phyloP scores from a whole-genome alignment of 495 filamentous ascomycete species.

The Lophium mytilinum region DNA sequence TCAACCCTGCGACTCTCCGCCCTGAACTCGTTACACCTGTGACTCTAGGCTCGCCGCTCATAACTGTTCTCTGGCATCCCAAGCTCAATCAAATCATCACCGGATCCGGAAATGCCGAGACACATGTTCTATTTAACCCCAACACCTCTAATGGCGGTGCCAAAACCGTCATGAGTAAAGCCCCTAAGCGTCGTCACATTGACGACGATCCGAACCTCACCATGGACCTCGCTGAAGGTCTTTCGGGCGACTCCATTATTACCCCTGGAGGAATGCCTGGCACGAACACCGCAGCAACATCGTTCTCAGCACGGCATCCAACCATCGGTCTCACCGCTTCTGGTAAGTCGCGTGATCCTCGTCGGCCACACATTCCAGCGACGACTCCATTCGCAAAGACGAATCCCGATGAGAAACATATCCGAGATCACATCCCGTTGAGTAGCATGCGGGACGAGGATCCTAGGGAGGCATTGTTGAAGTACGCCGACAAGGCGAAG shows the following conservation, averaged over 20 bases:
- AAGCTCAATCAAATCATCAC: constrained; percentile 95
- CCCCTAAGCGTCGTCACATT: constrained; percentile 87
- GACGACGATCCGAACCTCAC: constrained; percentile 85
- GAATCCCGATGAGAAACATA: constrained; percentile 83
- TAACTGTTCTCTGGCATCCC: constrained; percentile 82
- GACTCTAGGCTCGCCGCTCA: constrained; percentile 71
- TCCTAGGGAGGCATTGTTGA: constrained; percentile 84
- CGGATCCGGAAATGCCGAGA: constrained; percentile 81
- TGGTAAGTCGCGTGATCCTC: constrained; percentile 69
- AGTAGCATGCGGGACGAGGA: constrained; percentile 97
- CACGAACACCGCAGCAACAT: constrained; percentile 40
- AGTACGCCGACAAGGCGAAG: constrained; percentile 90
- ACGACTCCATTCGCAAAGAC: constrained; percentile 86
- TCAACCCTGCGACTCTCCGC: constrained; percentile 82
- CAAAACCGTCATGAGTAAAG: constrained; percentile 82
- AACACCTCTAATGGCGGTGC: constrained; percentile 71
- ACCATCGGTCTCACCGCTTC: constrained; percentile 67
- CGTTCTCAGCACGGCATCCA: constrained; percentile 58
- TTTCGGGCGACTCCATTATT: constrained; percentile 76
- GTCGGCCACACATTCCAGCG: constrained; percentile 72
- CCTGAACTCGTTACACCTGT: constrained; percentile 79
- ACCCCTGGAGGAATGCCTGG: constrained; percentile 51
- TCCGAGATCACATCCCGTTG: constrained; percentile 77
- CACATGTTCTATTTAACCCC: constrained; percentile 86
- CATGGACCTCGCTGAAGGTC: constrained; percentile 64